A percentile compares a stretch with the other conserved stretches of the same genome.
phyloP scores from a whole-genome alignment of 352 stramenopile genomes.

The Phytophthora hybrid region DNA sequence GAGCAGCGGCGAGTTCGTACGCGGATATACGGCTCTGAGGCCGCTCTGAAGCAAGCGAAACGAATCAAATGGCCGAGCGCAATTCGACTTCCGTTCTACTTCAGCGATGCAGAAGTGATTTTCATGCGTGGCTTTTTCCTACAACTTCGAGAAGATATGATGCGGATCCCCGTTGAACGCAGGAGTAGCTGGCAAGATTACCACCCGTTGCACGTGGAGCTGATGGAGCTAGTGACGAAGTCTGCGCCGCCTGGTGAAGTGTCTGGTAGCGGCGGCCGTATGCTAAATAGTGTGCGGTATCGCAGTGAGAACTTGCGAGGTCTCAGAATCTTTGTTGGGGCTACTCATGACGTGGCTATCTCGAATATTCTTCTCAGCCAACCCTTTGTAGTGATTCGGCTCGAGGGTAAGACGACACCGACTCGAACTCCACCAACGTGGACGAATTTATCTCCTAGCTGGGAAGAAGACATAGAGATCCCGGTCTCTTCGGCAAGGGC shows the following conservation, averaged over 20 bases:
- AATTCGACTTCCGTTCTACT: slow-evolving; percentile 37
- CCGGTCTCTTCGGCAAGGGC: slow-evolving; percentile 48
- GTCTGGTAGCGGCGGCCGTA: slow-evolving; percentile 12
- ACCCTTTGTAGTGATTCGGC: slow-evolving; percentile 54
- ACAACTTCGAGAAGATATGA: slow-evolving; percentile 47
- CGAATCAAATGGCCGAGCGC: slow-evolving; percentile 43
- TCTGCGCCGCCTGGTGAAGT: slow-evolving; percentile 16
- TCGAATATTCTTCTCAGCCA: slow-evolving; percentile 57
- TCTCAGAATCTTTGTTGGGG: slow-evolving; percentile 56
- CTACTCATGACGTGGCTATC: slow-evolving; percentile 48
- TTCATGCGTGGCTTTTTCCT: slow-evolving; percentile 49
- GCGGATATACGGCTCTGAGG: background rate
- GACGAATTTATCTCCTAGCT: slow-evolving; percentile 68
- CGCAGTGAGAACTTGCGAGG: slow-evolving; percentile 42
- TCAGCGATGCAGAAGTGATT: slow-evolving; percentile 42
- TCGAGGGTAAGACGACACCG: slow-evolving; percentile 44
- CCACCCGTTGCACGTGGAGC: slow-evolving; percentile 48
- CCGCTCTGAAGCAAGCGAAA: slow-evolving; percentile 32
- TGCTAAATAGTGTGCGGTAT: slow-evolving; percentile 40
- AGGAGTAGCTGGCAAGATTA: slow-evolving; percentile 58
- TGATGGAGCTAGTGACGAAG: slow-evolving; percentile 44
- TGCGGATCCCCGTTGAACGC: slow-evolving; percentile 31
- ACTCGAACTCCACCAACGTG: slow-evolving; percentile 53
- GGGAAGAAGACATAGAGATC: slow-evolving; percentile 72
- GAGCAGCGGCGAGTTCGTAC: slow-evolving; percentile 29